Evolutionary conservation across 2,329 filamentous ascomycete genomes (phyloP), one percentile per base, ranked within the genome.

Genomic region (Cercospora zeina): DNA sequence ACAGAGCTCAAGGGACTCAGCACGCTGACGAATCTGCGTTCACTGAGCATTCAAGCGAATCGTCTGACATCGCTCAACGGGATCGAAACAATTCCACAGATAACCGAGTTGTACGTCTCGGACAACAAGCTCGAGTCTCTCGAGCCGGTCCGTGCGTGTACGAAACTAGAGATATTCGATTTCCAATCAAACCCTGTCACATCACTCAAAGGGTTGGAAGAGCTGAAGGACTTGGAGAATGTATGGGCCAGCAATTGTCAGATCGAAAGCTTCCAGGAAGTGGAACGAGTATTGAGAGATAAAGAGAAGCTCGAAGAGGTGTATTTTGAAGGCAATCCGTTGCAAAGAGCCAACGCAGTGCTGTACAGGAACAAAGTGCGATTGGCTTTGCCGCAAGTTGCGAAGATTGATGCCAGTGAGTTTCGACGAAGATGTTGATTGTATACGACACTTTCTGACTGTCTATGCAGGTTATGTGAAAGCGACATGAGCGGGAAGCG

Each of bases 401-500:
- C 85, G 74, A 93, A 99, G 80, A 97, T 99, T 74, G 95, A 99
- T 85, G 95, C 95, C 62, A 96, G 93, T 97, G 82, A 86, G 92
- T 27, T 90, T 31, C 13, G 57, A 36, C 19, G 30, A 13, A 4
- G 9, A 33, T 14, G 6, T 27, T 19, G 8, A 11, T 24, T 30
- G 16, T 31, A 30, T 2, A 9, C 24, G 13, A 36, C 14, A 11
- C 8, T 19, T 65, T 57, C 58, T 65, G 30, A 66, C 57, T 8
- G 6, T 30, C 16, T 47, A 36, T 45, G 11, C 51, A 70, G 68
- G 64, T 34, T 70, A 70, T 47, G 67, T 70, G 27, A 70, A 67
- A 57, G 65, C 54, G 36, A 65, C 64, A 24, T 54, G 36, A 60
- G 56, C 6, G 50, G 19, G 50, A 16, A 24, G 39, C 13, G 39